Evolutionary conservation across 345 rosid genomes (phyloP).

Genomic region (Bruguiera parviflora): DNA sequence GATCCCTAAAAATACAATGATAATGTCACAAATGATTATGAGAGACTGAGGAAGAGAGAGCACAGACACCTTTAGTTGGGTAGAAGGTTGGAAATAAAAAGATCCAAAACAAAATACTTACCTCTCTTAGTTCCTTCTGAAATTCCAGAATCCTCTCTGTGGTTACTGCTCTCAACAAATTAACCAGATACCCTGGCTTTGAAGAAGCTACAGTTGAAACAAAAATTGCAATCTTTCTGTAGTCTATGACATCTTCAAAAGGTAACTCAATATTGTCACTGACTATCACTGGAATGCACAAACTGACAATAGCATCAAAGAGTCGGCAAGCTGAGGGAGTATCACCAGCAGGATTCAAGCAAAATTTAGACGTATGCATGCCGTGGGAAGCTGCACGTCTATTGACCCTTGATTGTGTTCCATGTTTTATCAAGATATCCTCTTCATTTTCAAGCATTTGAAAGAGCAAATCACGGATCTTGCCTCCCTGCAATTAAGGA

Average conservation of each 20-base stretch:
- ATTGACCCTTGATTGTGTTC: constrained; percentile 93
- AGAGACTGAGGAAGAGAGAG: too few relatives aligned
- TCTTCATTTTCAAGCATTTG: constrained; percentile 77
- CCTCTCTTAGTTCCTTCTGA: constrained; percentile 73
- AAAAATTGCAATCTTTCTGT: constrained; percentile 75
- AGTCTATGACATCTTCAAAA: constrained; percentile 89
- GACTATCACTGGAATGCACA: constrained; percentile 88
- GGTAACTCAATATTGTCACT: constrained; percentile 94
- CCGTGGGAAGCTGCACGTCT: constrained; percentile 80
- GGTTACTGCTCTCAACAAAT: constrained; percentile 54
- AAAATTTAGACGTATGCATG: constrained; percentile 95
- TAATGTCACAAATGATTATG: too few relatives aligned
- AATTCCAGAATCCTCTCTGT: constrained; percentile 57
- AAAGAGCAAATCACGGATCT: constrained; percentile 86
- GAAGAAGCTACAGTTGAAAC: constrained; percentile 61
- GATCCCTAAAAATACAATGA: too few relatives aligned
- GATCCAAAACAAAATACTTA: constrained; percentile 15
- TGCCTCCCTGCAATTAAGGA: constrained; percentile 65
- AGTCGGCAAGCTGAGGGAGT: constrained; percentile 98
- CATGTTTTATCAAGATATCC: constrained; percentile 83
- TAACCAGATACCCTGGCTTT: constrained; percentile 61
- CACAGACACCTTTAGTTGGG: too few relatives aligned
- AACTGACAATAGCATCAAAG: constrained; percentile 93
- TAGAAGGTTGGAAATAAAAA: neutral
- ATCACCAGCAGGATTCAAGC: constrained; percentile 97